Conservation (phyloP, 75 land plant genomes). For the Larix kaempferi region DNA sequence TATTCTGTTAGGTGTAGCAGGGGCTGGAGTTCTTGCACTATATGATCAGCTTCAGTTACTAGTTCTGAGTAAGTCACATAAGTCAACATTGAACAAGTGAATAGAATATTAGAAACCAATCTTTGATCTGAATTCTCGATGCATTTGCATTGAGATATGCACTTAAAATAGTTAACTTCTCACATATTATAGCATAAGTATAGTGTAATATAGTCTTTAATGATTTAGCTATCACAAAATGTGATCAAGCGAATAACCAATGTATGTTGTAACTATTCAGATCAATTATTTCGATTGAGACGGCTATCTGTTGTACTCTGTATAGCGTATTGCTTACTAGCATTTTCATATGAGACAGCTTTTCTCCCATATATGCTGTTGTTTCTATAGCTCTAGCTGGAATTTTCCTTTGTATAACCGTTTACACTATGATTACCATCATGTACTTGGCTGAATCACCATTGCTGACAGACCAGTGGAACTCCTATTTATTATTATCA, state of each 20-base stretch:
- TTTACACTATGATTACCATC: not conserved
- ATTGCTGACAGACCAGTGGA: not conserved
- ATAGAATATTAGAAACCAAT: too few relatives aligned
- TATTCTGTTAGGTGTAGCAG: constrained; percentile 73
- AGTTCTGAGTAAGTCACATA: not conserved
- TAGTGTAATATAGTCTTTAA: not conserved
- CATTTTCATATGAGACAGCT: not conserved
- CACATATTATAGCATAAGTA: not conserved
- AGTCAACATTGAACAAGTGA: not conserved
- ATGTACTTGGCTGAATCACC: not conserved
- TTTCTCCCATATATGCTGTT: not conserved
- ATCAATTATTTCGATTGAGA: not conserved
- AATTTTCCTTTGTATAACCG: not conserved
- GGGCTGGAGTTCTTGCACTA: constrained; percentile 84
- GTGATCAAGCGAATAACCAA: not conserved
- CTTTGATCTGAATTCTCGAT: not conserved
- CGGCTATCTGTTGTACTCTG: not conserved
- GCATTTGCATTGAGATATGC: not conserved
- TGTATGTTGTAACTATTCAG: not conserved
- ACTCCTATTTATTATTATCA: not conserved
- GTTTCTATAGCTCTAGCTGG: not conserved
- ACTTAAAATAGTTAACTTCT: not conserved
- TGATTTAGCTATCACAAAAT: not conserved
- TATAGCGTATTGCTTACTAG: not conserved
- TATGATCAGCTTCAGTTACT: constrained; percentile 58